Percentiles rank a stretch among this genome's conserved stretches.
These are phyloP conservation scores for Apocynum venetum DNA, from an alignment of 257 asterid species.

Conservation along the genomic window DNA sequence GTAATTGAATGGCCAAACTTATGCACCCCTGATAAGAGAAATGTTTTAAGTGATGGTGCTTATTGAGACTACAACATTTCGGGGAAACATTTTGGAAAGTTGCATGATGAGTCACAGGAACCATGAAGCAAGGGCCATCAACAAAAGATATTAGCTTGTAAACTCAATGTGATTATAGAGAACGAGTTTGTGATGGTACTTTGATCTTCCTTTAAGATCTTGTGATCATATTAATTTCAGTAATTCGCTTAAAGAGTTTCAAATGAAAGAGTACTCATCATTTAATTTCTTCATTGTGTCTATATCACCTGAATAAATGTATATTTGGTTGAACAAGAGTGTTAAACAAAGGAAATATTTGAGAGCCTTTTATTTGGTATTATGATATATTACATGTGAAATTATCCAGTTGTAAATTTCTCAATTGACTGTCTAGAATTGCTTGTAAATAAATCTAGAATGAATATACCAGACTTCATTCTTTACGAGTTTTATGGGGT, in stretches of 20 bases:
- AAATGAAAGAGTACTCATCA: not conserved
- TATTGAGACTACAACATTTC: not conserved
- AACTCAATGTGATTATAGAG: not conserved
- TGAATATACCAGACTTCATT: not conserved
- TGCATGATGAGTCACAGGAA: not conserved
- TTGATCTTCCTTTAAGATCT: not conserved
- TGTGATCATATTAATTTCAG: not conserved
- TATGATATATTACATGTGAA: not conserved
- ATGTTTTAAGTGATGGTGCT: not conserved
- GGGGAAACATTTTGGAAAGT: not conserved
- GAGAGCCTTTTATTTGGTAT: not conserved
- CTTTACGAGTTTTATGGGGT: not conserved
- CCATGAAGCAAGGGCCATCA: too few relatives aligned
- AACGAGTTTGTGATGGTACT: not conserved
- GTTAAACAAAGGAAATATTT: not conserved
- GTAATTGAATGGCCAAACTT: not conserved
- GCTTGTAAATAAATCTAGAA: not conserved
- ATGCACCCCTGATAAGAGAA: not conserved
- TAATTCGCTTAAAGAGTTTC: not conserved
- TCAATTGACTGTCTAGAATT: not conserved
- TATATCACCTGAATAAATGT: not conserved
- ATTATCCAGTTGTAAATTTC: not conserved
- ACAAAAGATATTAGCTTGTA: not conserved
- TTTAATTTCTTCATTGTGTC: not conserved
- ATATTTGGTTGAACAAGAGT: not conserved